Evolutionary conservation across 2,329 filamentous ascomycete species (phyloP).

Genomic region (Cordyceps militaris): DNA sequence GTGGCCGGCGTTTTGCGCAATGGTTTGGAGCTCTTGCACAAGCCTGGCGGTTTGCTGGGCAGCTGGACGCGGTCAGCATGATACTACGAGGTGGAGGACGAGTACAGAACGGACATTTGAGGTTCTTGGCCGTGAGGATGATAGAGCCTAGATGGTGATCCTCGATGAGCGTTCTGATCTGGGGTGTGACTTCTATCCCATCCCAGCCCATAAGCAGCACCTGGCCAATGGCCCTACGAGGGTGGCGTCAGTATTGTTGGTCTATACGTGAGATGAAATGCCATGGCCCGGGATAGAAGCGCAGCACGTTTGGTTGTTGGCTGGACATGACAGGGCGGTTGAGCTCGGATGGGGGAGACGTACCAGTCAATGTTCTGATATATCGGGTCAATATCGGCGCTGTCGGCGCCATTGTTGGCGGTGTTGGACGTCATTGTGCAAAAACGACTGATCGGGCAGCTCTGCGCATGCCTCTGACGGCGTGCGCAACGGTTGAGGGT

Average conservation of each 20-base stretch:
- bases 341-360: constrained; percentile 25
- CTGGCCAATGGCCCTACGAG: constrained; percentile 61
- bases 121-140: constrained; percentile 73
- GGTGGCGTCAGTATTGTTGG: background rate
- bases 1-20: constrained; percentile 85
- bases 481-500: constrained; percentile 6
- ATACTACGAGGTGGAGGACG: constrained; percentile 9
- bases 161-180: constrained; percentile 73
- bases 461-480: background rate
- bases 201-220: constrained; percentile 81
- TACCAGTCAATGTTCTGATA: constrained; percentile 75
- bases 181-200: constrained; percentile 74
- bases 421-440: constrained; percentile 26
- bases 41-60: constrained; percentile 83
- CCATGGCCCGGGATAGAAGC: background rate
- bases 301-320: background rate
- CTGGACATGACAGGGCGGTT: background rate
- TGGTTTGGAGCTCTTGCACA: constrained; percentile 85
- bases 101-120: constrained; percentile 57
- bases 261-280: background rate
- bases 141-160: constrained; percentile 85
- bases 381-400: constrained; percentile 46
- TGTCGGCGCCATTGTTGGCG: constrained; percentile 22
- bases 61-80: constrained; percentile 45
- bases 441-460: constrained; percentile 8